phyloP scores from a whole-genome alignment of 2,329 filamentous ascomycete genomes.

The Blastomyces gilchristii region DNA sequence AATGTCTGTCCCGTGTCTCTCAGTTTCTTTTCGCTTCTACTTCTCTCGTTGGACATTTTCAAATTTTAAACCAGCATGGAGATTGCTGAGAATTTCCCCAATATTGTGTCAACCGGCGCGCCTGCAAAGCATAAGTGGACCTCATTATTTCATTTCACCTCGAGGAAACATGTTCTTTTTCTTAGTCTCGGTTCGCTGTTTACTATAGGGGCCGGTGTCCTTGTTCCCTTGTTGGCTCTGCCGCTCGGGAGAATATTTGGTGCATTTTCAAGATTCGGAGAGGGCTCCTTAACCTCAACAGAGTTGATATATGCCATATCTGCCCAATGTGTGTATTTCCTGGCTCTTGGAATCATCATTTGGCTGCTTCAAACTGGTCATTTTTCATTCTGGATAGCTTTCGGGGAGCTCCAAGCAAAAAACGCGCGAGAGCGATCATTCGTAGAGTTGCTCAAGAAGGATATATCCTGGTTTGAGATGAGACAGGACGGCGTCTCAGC shows the following conservation, averaged over 20 bases:
- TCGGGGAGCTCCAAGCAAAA: slow-evolving; percentile 70
- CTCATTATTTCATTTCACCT: slow-evolving; percentile 63
- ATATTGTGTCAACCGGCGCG: not conserved
- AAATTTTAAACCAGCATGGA: not conserved
- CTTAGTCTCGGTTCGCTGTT: slow-evolving; percentile 47
- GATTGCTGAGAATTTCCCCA: not conserved
- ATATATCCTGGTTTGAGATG: slow-evolving; percentile 74
- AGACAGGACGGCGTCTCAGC: slow-evolving; percentile 61
- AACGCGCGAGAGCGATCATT: slow-evolving; percentile 58
- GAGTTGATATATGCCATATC: slow-evolving; percentile 49
- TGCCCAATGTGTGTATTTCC: slow-evolving; percentile 52
- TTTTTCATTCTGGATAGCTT: slow-evolving; percentile 61
- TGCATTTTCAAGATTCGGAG: slow-evolving; percentile 56
- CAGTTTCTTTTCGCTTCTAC: not conserved
- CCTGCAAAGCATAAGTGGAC: slow-evolving; percentile 33
- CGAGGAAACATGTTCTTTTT: slow-evolving; percentile 46
- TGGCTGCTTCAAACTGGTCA: slow-evolving; percentile 60
- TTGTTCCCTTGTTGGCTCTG: slow-evolving; percentile 56
- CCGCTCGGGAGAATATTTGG: slow-evolving; percentile 68
- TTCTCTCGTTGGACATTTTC: not conserved
- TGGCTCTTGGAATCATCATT: slow-evolving; percentile 51
- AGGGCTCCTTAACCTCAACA: slow-evolving; percentile 40
- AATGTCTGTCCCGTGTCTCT: not conserved
- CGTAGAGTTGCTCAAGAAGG: slow-evolving; percentile 54
- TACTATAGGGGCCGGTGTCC: slow-evolving; percentile 50